phyloP scores from a whole-genome alignment of 495 filamentous ascomycete species.

The Daldinia bambusicola region DNA sequence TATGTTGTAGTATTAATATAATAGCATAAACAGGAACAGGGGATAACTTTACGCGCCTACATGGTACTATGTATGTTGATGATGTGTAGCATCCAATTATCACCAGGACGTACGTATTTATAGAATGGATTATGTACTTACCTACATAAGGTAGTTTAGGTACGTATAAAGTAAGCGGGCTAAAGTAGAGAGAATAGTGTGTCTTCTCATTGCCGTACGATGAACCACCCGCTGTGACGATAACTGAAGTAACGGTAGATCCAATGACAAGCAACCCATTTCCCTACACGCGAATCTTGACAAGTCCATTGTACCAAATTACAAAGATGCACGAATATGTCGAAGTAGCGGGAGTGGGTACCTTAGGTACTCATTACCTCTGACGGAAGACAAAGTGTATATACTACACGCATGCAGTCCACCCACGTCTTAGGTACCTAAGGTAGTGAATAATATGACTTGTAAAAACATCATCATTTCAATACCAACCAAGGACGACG shows the following conservation, averaged over 20 bases:
- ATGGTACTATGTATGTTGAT: background rate
- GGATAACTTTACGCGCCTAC: slow-evolving; percentile 1
- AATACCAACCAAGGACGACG: background rate
- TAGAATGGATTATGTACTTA: slow-evolving; percentile 19
- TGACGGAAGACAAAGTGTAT: background rate
- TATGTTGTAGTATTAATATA: slow-evolving; percentile 26
- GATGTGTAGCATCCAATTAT: slow-evolving; percentile 2
- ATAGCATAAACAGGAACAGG: slow-evolving; percentile 23
- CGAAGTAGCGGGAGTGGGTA: no score
- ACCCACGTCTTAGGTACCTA: no score
- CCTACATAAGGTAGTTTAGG: background rate
- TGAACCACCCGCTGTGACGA: background rate
- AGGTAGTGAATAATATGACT: background rate
- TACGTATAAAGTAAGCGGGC: slow-evolving; percentile 16
- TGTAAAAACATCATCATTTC: slow-evolving; percentile 1
- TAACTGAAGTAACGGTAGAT: background rate
- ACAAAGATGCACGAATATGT: background rate
- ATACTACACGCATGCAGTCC: no score
- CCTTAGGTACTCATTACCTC: no score
- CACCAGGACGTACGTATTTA: slow-evolving; percentile 34
- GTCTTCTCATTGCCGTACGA: background rate
- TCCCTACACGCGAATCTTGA: no score
- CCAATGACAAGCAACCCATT: no score
- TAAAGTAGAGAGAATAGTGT: background rate
- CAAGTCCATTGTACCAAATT: background rate